phyloP scores from a whole-genome alignment of 2,329 filamentous ascomycete species.

The Penicillium concentricum region DNA sequence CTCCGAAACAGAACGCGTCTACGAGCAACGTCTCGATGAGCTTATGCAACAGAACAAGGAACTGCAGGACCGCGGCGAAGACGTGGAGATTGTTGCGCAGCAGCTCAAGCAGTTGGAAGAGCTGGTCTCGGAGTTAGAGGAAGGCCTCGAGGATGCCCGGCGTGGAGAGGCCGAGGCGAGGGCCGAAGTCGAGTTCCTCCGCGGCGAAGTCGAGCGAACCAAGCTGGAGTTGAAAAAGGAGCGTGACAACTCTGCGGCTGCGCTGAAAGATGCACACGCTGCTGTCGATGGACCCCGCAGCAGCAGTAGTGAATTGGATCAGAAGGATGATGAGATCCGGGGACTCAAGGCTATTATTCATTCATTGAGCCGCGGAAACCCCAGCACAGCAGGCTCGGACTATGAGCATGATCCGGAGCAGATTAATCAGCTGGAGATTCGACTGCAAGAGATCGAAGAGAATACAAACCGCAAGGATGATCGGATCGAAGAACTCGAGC shows the following conservation, averaged over 20 bases:
- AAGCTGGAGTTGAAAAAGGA: constrained; percentile 84
- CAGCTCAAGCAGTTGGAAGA: constrained; percentile 96
- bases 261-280: constrained; percentile 54
- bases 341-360: constrained; percentile 98
- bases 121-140: constrained; percentile 92
- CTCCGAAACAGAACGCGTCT: constrained; percentile 89
- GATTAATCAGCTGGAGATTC: constrained; percentile 68
- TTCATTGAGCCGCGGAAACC: constrained; percentile 71
- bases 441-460: constrained; percentile 73
- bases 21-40: constrained; percentile 62
- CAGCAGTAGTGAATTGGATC: constrained; percentile 74
- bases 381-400: constrained; percentile 25
- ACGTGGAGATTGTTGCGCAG: constrained; percentile 85
- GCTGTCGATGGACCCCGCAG: constrained; percentile 44
- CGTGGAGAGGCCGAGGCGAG: constrained; percentile 92
- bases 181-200: constrained; percentile 90
- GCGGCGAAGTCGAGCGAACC: constrained; percentile 90
- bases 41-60: constrained; percentile 81
- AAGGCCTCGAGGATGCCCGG: constrained; percentile 90
- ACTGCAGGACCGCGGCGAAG: constrained; percentile 75
- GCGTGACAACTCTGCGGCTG: constrained; percentile 73
- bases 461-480: constrained; percentile 69
- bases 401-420: constrained; percentile 54
- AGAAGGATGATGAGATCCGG: constrained; percentile 95
- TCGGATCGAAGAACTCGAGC: constrained; percentile 82